A percentile compares a stretch with the other conserved stretches of the same genome.
phyloP scores from a whole-genome alignment of 305 asterid species.

The Andrographis paniculata region DNA sequence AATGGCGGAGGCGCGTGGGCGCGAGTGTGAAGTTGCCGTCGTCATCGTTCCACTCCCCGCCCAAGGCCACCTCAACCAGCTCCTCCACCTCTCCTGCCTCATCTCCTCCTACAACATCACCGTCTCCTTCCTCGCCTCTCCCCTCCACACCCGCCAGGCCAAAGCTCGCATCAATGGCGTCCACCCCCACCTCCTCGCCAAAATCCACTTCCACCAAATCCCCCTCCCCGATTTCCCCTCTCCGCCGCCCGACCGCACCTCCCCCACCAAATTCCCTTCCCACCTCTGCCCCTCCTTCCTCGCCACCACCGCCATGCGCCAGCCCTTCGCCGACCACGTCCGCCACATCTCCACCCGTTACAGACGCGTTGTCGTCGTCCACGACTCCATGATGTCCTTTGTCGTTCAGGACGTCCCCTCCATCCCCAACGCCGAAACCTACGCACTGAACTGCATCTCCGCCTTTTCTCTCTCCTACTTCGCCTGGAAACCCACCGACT shows the following conservation, averaged over 20 bases:
- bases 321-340: constrained; percentile 1
- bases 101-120: neutral
- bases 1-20: no score
- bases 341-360: neutral
- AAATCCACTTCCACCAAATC: no score
- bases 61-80: neutral
- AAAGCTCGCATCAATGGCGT: neutral
- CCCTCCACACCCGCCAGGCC: neutral
- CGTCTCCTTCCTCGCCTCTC: neutral
- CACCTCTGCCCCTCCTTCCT: constrained; percentile 23
- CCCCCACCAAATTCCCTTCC: constrained; percentile 18
- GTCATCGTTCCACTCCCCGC: neutral
- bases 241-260: constrained; percentile 30
- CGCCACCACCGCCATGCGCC: constrained; percentile 13
- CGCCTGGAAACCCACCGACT: neutral
- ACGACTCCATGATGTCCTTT: neutral
- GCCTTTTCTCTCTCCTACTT: neutral
- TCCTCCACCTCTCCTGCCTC: neutral
- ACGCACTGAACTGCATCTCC: neutral
- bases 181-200: no score
- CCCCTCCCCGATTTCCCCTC: no score
- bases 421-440: neutral
- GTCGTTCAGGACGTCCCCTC: constrained; percentile 1
- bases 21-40: neutral
- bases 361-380: neutral